phyloP scores from a whole-genome alignment of 2,329 filamentous ascomycete genomes.

The Neonectria sp. region DNA sequence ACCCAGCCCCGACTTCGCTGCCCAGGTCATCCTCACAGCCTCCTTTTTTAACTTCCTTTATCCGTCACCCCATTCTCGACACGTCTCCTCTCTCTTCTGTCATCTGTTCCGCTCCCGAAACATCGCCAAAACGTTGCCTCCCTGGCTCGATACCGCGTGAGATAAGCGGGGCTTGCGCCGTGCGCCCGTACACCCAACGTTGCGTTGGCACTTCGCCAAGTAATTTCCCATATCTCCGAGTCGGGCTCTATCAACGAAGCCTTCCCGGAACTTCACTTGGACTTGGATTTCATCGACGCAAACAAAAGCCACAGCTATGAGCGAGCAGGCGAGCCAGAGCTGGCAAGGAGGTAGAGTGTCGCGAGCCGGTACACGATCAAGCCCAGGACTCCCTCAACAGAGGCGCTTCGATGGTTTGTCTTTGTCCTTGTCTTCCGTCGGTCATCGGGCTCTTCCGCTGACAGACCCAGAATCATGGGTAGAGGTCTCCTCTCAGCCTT shows the following conservation, averaged over 20 bases:
- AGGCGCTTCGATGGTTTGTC: slow-evolving; percentile 56
- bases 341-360: slow-evolving; percentile 45
- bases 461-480: slow-evolving; percentile 88
- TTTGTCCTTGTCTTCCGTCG: slow-evolving; percentile 16
- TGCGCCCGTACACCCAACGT: slow-evolving; percentile 32
- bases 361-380: slow-evolving; percentile 48
- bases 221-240: slow-evolving; percentile 14
- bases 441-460: slow-evolving; percentile 24
- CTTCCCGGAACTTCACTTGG: slow-evolving; percentile 4
- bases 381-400: slow-evolving; percentile 50
- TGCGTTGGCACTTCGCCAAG: slow-evolving; percentile 29
- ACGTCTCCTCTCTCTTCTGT: slow-evolving; percentile 2
- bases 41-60: slow-evolving; percentile 33
- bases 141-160: slow-evolving; percentile 25
- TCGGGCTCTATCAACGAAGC: slow-evolving; percentile 15
- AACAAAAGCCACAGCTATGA: slow-evolving; percentile 42
- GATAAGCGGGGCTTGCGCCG: slow-evolving; percentile 43
- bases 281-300: slow-evolving; percentile 16
- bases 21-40: slow-evolving; percentile 29
- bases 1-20: slow-evolving; percentile 46
- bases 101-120: slow-evolving; percentile 28
- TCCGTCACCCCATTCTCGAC: slow-evolving; percentile 24
- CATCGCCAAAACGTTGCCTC: slow-evolving; percentile 28
- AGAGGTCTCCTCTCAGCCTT: slow-evolving; percentile 92
- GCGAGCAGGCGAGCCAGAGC: slow-evolving; percentile 46